A percentile compares a stretch with the other conserved stretches of the same genome.
These are phyloP conservation scores for Harringtonia aguacate DNA, from an alignment of 2,329 filamentous ascomycete species.

Conservation along the genomic window DNA sequence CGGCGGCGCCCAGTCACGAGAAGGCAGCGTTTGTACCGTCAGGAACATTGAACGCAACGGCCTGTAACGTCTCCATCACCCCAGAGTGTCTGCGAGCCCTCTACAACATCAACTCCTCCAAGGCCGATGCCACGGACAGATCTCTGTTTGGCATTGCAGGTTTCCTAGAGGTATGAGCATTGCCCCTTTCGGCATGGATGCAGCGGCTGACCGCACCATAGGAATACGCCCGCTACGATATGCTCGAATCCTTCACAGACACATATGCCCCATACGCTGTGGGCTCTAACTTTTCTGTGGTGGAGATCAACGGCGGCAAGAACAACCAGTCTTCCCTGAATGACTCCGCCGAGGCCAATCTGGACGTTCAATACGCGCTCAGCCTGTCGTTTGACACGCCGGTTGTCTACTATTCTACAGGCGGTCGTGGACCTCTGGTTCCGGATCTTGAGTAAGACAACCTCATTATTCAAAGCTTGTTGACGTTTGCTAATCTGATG, in stretches of 20 bases:
- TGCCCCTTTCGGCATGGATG: neutral
- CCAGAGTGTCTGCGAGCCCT: conserved; percentile 32
- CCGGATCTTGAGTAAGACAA: conserved; percentile 10
- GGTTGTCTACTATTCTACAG: conserved; percentile 32
- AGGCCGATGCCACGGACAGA: conserved; percentile 45
- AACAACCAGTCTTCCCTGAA: conserved; percentile 29
- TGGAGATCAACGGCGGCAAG: conserved; percentile 31
- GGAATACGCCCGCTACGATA: conserved; percentile 31
- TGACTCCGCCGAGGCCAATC: conserved; percentile 26
- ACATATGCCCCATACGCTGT: conserved; percentile 7
- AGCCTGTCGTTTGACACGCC: conserved; percentile 31
- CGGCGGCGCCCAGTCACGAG: neutral
- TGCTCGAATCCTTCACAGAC: conserved; percentile 24
- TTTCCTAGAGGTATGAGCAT: conserved; percentile 24
- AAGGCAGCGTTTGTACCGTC: conserved; percentile 7
- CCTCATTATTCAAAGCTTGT: neutral
- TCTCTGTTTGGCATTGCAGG: conserved; percentile 53
- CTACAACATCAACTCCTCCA: conserved; percentile 32
- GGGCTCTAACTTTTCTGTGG: conserved; percentile 19
- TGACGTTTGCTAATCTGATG: neutral
- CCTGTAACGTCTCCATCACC: conserved; percentile 22
- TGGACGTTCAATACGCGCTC: conserved; percentile 38
- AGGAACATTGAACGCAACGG: conserved; percentile 7
- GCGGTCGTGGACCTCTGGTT: conserved; percentile 25
- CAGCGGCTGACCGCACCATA: conserved; percentile 14